Conservation (phyloP, 2,329 filamentous ascomycete genomes). For the Phyllosticta citrichinensis region DNA sequence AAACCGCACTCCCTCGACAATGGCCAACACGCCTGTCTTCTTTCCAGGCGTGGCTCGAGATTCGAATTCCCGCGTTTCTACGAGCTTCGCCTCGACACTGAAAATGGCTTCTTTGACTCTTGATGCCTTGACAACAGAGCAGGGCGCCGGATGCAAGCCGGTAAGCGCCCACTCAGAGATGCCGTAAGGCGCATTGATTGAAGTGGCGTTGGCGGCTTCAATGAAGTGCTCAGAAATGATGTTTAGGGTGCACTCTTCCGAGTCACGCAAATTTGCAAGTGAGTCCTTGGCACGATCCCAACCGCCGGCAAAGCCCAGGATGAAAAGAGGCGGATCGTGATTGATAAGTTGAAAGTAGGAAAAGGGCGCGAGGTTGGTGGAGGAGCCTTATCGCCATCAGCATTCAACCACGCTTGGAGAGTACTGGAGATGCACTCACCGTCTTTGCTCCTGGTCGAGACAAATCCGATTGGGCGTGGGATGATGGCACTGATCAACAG, state of each 20-base stretch:
- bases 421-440: conserved; percentile 31
- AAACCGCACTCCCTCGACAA: conserved; percentile 77
- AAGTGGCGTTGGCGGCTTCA: conserved; percentile 78
- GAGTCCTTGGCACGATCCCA: conserved; percentile 63
- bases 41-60: conserved; percentile 59
- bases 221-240: conserved; percentile 76
- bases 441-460: conserved; percentile 50
- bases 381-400: conserved; percentile 16
- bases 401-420: background rate
- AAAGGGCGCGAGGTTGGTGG: conserved; percentile 75
- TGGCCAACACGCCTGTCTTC: conserved; percentile 62
- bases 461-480: conserved; percentile 67
- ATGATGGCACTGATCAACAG: conserved; percentile 75
- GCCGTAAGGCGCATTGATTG: conserved; percentile 68
- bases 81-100: conserved; percentile 68
- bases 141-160: conserved; percentile 62
- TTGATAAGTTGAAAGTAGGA: conserved; percentile 76
- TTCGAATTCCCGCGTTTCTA: conserved; percentile 68
- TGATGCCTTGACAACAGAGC: conserved; percentile 55
- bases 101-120: conserved; percentile 77
- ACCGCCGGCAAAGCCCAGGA: conserved; percentile 50
- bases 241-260: conserved; percentile 72
- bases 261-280: conserved; percentile 61
- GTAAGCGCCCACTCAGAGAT: conserved; percentile 69
- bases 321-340: conserved; percentile 80